Evolutionary conservation across 345 rosid genomes (phyloP), one percentile per base, ranked within the genome.

Genomic region (Eucalyptus tenuipes): DNA sequence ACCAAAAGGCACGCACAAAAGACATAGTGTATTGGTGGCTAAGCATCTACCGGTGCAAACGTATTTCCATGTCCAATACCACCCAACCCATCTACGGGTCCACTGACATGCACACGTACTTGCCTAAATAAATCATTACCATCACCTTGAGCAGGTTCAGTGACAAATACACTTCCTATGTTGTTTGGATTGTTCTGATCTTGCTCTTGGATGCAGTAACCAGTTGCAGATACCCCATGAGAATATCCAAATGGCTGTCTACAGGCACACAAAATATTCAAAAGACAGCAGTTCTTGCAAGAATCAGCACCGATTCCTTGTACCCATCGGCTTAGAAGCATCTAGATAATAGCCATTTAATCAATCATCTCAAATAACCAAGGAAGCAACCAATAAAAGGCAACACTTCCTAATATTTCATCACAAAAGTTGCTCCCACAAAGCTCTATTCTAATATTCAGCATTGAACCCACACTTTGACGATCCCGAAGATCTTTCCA

Each of bases 51-150:
- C 29, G 98, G 97, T 80, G 94, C 96, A 91, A 93, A 96, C 57
- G 95, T 91, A 90, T 93, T 91, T 91, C 97, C 99, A 48, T 96
- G 95, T 88, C 99, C 98, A 90, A 97, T 96, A 89, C 98, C 99
- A 4, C 99, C 99, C 92, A 96, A 99, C 87, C 99, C 99, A 92
- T 97, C 99, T 87, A 91, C 93, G 87, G 94, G 95, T 85, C 98
- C 98, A 94, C 97, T 94, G 88, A 96, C 97, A 91, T 94, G 98
- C 82, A 96, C 96, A 89, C 97, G 86, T 17, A 96, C 99, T 86
- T 96, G 98, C 92, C 96, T 96, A 93, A 94, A 94, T 64, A 91
- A 89, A 89, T 96, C 97, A 91, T 89, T 95, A 85, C 95, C 97
- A 87, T 94, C 97, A 20, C 94, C 95, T 92, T 94, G 99, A 91